A percentile compares a stretch with the other conserved stretches of the same genome.
Conservation (phyloP, 2,329 filamentous ascomycete species). For the Thielaviopsis populi region DNA sequence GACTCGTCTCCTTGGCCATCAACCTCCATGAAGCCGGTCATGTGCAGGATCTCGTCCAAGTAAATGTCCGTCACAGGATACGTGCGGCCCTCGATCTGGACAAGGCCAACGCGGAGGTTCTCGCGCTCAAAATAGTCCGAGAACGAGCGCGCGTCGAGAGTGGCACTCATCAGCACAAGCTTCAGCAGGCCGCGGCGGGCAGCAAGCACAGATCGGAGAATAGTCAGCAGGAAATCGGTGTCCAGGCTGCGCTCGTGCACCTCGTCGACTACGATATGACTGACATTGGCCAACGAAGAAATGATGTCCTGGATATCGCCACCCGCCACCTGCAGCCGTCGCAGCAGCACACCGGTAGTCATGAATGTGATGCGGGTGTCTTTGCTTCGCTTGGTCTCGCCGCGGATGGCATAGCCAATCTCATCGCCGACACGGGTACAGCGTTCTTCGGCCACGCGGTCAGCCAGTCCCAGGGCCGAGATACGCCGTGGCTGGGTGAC, state of each 20-base stretch:
- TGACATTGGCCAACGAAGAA: slow-evolving; percentile 72
- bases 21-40: slow-evolving; percentile 53
- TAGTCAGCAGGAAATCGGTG: slow-evolving; percentile 81
- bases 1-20: slow-evolving; percentile 26
- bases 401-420: slow-evolving; percentile 81
- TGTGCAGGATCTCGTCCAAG: slow-evolving; percentile 69
- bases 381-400: slow-evolving; percentile 61
- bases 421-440: slow-evolving; percentile 71
- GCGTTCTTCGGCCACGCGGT: slow-evolving; percentile 85
- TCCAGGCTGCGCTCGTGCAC: slow-evolving; percentile 92
- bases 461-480: slow-evolving; percentile 82
- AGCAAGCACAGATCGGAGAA: slow-evolving; percentile 68
- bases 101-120: slow-evolving; percentile 53
- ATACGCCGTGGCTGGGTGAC: slow-evolving; percentile 93
- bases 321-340: slow-evolving; percentile 52
- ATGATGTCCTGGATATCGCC: slow-evolving; percentile 58
- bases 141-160: slow-evolving; percentile 77
- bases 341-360: slow-evolving; percentile 81
- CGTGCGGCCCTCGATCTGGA: slow-evolving; percentile 79
- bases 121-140: slow-evolving; percentile 64
- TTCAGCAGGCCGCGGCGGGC: slow-evolving; percentile 66
- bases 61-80: slow-evolving; percentile 84
- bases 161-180: slow-evolving; percentile 91
- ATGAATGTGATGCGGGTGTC: slow-evolving; percentile 87
- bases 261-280: slow-evolving; percentile 89